These are phyloP conservation scores for Fusarium sp. DNA, from an alignment of 2,329 filamentous ascomycete genomes.

Conservation along the genomic window DNA sequence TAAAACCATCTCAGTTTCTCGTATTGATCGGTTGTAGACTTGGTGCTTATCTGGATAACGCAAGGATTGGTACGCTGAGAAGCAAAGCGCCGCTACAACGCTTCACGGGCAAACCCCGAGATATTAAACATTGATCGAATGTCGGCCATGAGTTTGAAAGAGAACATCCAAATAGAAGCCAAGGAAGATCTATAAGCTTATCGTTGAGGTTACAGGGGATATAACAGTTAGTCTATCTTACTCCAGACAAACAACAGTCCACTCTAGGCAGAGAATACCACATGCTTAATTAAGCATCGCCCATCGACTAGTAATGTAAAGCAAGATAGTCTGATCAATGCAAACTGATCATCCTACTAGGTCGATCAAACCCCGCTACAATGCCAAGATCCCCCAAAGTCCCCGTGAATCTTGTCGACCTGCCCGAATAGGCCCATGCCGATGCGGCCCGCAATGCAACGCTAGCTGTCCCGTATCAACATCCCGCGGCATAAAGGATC, in stretches of 20 bases:
- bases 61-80: not conserved
- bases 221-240: not conserved
- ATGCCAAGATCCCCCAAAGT: constrained; percentile 33
- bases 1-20: not conserved
- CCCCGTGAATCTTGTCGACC: constrained; percentile 17
- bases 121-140: not conserved
- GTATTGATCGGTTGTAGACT: not conserved
- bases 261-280: not conserved
- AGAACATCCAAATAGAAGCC: not conserved
- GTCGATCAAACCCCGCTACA: constrained; percentile 15
- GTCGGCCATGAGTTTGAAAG: not conserved
- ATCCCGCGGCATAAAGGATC: constrained; percentile 19
- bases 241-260: not conserved
- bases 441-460: constrained; percentile 29
- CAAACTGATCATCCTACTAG: not conserved
- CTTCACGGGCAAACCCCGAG: not conserved
- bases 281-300: not conserved
- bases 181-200: not conserved
- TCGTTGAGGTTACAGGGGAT: not conserved
- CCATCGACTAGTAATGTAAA: not conserved
- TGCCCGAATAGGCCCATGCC: constrained; percentile 29
- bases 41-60: not conserved
- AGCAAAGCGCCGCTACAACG: not conserved
- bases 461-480: not conserved
- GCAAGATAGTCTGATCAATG: not conserved